Percentiles rank a stretch among this genome's conserved stretches.
Conservation (phyloP, 2,329 filamentous ascomycete species). For the Dothideomycetidae sp. region DNA sequence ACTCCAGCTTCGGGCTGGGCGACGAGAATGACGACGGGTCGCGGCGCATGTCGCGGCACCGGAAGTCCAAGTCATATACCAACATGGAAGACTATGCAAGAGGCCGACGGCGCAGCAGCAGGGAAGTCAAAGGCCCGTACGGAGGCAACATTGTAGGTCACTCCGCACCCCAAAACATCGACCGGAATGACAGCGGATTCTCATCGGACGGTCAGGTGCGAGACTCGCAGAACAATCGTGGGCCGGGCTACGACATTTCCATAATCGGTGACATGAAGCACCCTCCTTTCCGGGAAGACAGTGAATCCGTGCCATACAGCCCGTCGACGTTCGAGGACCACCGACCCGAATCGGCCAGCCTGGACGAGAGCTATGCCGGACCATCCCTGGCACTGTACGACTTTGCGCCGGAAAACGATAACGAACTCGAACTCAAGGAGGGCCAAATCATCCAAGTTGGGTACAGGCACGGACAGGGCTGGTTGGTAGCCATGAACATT, state of each 20-base stretch:
- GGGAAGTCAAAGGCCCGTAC: conserved; percentile 1
- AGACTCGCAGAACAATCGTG: conserved; percentile 4
- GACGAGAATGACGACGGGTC: conserved; percentile 13
- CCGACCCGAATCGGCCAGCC: conserved; percentile 35
- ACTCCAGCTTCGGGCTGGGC: conserved; percentile 20
- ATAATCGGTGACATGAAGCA: conserved; percentile 3
- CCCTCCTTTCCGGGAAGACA: conserved; percentile 50
- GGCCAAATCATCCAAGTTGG: conserved; percentile 95
- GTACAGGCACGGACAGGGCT: conserved; percentile 90
- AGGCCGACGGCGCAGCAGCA: conserved; percentile 15
- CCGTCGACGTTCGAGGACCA: conserved; percentile 10
- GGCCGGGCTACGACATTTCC: conserved; percentile 6
- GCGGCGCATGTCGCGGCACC: conserved; percentile 18
- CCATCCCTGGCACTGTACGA: conserved; percentile 93
- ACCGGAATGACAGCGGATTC: conserved; percentile 9
- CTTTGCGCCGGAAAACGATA: conserved; percentile 90
- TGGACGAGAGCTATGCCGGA: conserved; percentile 94
- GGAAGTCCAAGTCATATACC: conserved; percentile 53
- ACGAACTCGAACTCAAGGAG: conserved; percentile 81
- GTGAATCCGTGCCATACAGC: conserved; percentile 4
- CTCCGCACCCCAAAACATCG: conserved; percentile 8
- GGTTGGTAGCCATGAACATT: conserved; percentile 92
- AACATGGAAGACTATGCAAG: conserved; percentile 73
- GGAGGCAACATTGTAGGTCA: conserved; percentile 2
- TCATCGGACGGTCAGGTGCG: conserved; percentile 1